These are phyloP conservation scores for Trichoderma koningii DNA, from an alignment of 2,329 filamentous ascomycete species.

Conservation along the genomic window DNA sequence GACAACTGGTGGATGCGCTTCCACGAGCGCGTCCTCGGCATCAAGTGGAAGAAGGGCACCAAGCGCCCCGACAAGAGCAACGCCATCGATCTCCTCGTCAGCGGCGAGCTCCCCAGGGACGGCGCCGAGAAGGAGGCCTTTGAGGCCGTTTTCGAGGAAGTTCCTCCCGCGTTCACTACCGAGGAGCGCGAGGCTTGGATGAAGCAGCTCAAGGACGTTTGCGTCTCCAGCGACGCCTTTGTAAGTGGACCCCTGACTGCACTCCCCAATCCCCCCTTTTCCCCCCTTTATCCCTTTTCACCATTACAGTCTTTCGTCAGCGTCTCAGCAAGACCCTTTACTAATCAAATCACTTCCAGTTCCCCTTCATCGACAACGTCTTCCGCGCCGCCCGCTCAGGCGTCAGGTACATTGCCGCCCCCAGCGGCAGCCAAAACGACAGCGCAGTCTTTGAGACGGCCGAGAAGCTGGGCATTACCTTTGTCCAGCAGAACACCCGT, in stretches of 20 bases:
- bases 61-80: conserved; percentile 98
- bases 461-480: conserved; percentile 87
- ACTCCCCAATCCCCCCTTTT: not conserved
- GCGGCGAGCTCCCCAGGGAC: conserved; percentile 79
- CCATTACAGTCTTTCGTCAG: not conserved
- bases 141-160: conserved; percentile 86
- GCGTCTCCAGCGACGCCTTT: conserved; percentile 92
- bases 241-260: conserved; percentile 56
- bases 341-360: conserved; percentile 51
- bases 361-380: conserved; percentile 98
- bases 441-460: conserved; percentile 80
- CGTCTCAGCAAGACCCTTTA: not conserved
- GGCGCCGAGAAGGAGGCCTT: conserved; percentile 85
- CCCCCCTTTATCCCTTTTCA: not conserved
- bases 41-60: conserved; percentile 97
- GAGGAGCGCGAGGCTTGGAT: conserved; percentile 89
- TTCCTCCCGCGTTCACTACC: conserved; percentile 77
- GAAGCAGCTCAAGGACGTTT: conserved; percentile 76
- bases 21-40: conserved; percentile 80
- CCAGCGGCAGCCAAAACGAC: conserved; percentile 87
- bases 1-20: conserved; percentile 99
- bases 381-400: conserved; percentile 88
- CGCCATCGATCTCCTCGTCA: conserved; percentile 92
- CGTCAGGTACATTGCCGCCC: conserved; percentile 93
- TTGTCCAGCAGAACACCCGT: conserved; percentile 91